These are phyloP conservation scores for Thymus mandschuricus DNA, from an alignment of 257 asterid species.

Conservation along the genomic window DNA sequence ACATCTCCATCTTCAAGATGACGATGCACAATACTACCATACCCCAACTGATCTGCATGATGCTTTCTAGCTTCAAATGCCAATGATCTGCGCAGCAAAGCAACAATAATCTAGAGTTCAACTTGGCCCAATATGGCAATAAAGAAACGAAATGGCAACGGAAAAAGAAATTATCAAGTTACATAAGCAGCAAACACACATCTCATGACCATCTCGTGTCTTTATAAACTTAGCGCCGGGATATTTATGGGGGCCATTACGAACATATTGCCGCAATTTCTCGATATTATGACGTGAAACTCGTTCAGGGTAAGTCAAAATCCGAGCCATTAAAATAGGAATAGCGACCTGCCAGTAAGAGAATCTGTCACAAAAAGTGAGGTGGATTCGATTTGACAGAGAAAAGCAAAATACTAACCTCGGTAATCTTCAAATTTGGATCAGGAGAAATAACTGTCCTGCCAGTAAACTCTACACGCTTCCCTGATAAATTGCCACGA, in stretches of 20 bases:
- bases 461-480: slow-evolving; percentile 96
- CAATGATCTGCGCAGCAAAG: slow-evolving; percentile 59
- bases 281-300: slow-evolving; percentile 93
- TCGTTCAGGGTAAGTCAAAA: slow-evolving; percentile 90
- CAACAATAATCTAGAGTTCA: slow-evolving; percentile 5
- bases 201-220: slow-evolving; percentile 78
- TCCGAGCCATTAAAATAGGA: slow-evolving; percentile 84
- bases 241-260: slow-evolving; percentile 88
- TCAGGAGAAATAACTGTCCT: slow-evolving; percentile 98
- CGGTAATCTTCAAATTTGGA: slow-evolving; percentile 84
- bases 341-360: slow-evolving; percentile 69
- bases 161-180: background rate
- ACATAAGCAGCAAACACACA: slow-evolving; percentile 44
- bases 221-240: slow-evolving; percentile 87
- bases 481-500: slow-evolving; percentile 90
- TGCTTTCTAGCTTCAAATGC: slow-evolving; percentile 57
- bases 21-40: slow-evolving; percentile 79
- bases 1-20: slow-evolving; percentile 94
- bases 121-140: background rate
- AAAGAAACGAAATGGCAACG: too few species aligned
- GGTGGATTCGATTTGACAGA: slow-evolving; percentile 11
- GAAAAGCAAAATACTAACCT: slow-evolving; percentile 52
- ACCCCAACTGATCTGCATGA: slow-evolving; percentile 78
- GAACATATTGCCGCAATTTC: slow-evolving; percentile 88
- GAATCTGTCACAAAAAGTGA: slow-evolving; percentile 24